phyloP scores from a whole-genome alignment of 2,329 filamentous ascomycete species.

The Colletotrichum sidae region DNA sequence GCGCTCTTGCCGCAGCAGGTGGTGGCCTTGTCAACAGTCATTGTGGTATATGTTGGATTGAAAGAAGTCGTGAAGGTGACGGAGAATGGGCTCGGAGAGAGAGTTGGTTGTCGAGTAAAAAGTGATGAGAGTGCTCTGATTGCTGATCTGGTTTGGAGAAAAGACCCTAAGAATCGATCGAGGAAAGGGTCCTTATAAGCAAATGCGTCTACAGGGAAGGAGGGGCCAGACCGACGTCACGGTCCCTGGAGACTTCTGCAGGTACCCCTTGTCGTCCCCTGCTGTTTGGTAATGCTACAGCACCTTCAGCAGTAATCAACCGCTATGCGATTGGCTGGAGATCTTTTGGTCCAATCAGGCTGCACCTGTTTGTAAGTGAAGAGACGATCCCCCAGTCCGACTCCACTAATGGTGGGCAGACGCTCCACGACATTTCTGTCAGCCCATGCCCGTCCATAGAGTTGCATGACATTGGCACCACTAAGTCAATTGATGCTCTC shows the following conservation, averaged over 20 bases:
- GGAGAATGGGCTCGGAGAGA: not conserved
- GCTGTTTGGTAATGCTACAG: too few relatives aligned
- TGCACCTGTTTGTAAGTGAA: slow-evolving; percentile 11
- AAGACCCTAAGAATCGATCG: not conserved
- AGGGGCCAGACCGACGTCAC: slow-evolving; percentile 35
- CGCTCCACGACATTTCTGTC: slow-evolving; percentile 10
- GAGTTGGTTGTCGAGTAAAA: not conserved
- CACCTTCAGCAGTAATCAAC: slow-evolving; percentile 19
- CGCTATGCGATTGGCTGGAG: slow-evolving; percentile 16
- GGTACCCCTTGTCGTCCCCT: slow-evolving; percentile 8
- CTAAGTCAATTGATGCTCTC: not conserved
- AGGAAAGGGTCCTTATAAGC: slow-evolving; percentile 33
- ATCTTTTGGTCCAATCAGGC: slow-evolving; percentile 13
- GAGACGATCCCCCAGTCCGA: too few relatives aligned
- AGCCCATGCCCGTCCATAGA: slow-evolving; percentile 28
- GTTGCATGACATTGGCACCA: not conserved
- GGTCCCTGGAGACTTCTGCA: slow-evolving; percentile 15
- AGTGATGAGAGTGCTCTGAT: not conserved
- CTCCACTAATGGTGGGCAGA: slow-evolving; percentile 16
- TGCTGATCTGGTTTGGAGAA: not conserved
- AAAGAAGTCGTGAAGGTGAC: not conserved
- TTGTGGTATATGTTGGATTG: slow-evolving; percentile 40
- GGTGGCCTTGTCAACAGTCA: slow-evolving; percentile 53
- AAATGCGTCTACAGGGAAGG: slow-evolving; percentile 28
- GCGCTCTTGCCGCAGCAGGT: slow-evolving; percentile 68